Evolutionary conservation across 164 flowering plant species (phyloP).

Genomic region (Nymphaea colorata): DNA sequence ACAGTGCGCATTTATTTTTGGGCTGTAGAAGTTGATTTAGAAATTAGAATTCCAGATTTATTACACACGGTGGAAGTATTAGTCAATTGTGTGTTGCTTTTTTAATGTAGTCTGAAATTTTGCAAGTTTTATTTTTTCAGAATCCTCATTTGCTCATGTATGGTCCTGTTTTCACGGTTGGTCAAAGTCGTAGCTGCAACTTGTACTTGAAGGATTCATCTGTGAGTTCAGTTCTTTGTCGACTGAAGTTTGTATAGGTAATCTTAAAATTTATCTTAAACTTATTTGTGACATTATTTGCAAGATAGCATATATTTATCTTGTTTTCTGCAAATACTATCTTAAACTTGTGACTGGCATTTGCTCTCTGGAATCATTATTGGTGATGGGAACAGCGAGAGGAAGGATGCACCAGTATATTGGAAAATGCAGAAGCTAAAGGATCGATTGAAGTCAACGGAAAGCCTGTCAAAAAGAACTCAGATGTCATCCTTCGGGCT

Average conservation of each 20-base stretch:
- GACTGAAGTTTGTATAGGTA: constrained; percentile 49
- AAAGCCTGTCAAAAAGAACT: constrained; percentile 32
- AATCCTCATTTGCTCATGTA: constrained; percentile 41
- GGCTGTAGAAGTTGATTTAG: too few species aligned
- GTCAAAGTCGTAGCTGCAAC: constrained; percentile 51
- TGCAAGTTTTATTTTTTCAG: constrained; percentile 20
- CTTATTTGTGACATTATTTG: too few species aligned
- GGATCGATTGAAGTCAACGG: constrained; percentile 75
- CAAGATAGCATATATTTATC: neutral
- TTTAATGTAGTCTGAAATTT: neutral
- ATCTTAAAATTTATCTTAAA: too few species aligned
- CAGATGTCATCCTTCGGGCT: constrained; percentile 36
- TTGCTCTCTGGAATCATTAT: constrained; percentile 9
- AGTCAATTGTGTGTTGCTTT: too few species aligned
- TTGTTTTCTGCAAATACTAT: neutral
- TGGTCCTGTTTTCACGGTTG: constrained; percentile 51
- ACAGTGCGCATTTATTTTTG: too few species aligned
- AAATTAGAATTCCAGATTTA: too few species aligned
- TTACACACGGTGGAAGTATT: too few species aligned
- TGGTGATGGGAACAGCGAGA: constrained; percentile 58
- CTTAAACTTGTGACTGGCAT: neutral
- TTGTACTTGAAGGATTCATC: constrained; percentile 49
- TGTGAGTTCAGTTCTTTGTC: constrained; percentile 43
- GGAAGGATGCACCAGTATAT: constrained; percentile 37
- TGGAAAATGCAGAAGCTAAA: constrained; percentile 73